Percentiles rank a stretch among this genome's conserved stretches.
These are phyloP conservation scores for Mercurialis annua DNA, from an alignment of 345 rosid species.

Conservation along the genomic window DNA sequence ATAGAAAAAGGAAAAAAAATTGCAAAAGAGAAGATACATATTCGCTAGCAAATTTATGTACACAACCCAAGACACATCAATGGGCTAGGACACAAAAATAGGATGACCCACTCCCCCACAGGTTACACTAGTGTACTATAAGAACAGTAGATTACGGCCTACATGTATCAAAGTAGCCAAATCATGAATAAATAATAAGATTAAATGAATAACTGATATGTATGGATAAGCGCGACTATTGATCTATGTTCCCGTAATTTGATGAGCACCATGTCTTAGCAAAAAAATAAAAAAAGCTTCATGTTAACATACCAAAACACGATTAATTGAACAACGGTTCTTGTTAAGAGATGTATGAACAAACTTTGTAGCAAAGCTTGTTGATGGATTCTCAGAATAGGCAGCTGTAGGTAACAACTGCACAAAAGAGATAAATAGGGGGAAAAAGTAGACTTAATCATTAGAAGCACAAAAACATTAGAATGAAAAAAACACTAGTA, in stretches of 20 bases:
- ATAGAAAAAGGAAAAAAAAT: background rate
- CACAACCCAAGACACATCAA: too few relatives aligned
- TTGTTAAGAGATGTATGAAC: slow-evolving; percentile 95
- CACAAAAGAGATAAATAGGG: slow-evolving; percentile 23
- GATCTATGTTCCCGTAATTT: slow-evolving; percentile 2
- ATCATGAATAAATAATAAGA: too few relatives aligned
- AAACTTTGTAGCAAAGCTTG: slow-evolving; percentile 92
- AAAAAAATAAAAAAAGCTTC: background rate
- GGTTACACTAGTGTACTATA: too few relatives aligned
- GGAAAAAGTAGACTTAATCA: slow-evolving; percentile 11
- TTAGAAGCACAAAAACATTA: slow-evolving; percentile 12
- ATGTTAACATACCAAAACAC: slow-evolving; percentile 62
- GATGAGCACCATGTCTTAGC: background rate
- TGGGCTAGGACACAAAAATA: too few relatives aligned
- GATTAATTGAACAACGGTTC: slow-evolving; percentile 90
- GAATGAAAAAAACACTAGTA: background rate
- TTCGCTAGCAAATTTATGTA: too few relatives aligned
- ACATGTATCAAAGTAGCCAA: too few relatives aligned
- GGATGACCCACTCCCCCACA: too few relatives aligned
- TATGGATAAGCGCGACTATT: background rate
- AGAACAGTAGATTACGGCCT: too few relatives aligned
- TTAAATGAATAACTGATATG: too few relatives aligned
- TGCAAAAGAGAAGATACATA: too few relatives aligned
- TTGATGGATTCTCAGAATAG: slow-evolving; percentile 90
- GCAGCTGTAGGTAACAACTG: slow-evolving; percentile 90